Evolutionary conservation across 768 basidiomycete genomes (phyloP).

Genomic region (Holtermannia corniformis): DNA sequence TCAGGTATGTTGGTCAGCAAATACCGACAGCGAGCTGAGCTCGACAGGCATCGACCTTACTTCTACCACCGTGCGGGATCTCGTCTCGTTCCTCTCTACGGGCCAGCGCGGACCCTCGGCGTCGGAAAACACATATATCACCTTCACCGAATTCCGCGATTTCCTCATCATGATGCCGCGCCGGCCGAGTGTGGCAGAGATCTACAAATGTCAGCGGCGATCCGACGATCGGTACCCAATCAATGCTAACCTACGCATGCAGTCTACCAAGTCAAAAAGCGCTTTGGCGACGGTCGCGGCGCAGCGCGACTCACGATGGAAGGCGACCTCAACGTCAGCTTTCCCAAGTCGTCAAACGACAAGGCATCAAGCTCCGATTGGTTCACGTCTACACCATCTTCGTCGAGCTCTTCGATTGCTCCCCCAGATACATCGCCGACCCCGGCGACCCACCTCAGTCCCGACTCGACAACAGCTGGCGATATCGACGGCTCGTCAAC

Average conservation of each 20-base stretch:
- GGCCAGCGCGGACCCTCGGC: constrained; percentile 45
- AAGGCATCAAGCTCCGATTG: not conserved
- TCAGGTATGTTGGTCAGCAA: constrained; percentile 61
- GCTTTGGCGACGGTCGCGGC: constrained; percentile 56
- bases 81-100: constrained; percentile 68
- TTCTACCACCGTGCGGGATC: constrained; percentile 62
- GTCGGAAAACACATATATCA: constrained; percentile 49
- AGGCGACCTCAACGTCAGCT: constrained; percentile 50
- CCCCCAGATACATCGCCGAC: not conserved
- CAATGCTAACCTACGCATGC: not conserved
- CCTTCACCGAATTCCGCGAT: constrained; percentile 78
- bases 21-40: not conserved
- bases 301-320: constrained; percentile 78
- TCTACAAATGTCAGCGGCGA: constrained; percentile 54
- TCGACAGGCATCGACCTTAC: constrained; percentile 61
- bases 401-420: not conserved
- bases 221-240: constrained; percentile 1
- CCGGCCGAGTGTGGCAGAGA: constrained; percentile 68
- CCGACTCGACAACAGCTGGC: not conserved
- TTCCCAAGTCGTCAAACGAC: constrained; percentile 22
- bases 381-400: not conserved
- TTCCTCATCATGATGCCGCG: constrained; percentile 79
- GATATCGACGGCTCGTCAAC: not conserved
- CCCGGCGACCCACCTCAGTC: not conserved
- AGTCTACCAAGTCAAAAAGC: constrained; percentile 42